Evolutionary conservation across 805 yeast genomes (phyloP), one percentile per base, ranked within the genome.

Genomic region (Candida nanaspora): DNA sequence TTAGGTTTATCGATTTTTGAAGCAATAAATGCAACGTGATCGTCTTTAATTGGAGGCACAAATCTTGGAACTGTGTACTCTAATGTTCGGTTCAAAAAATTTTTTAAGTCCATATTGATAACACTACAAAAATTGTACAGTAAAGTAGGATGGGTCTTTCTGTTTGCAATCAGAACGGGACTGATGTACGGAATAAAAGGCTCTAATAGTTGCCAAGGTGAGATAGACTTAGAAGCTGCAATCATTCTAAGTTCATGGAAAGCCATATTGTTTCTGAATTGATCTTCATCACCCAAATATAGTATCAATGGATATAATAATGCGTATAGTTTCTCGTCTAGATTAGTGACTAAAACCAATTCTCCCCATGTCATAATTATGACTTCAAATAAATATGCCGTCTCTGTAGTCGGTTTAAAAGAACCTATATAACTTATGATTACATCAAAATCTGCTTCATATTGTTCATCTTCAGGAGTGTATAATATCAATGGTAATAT

Each of bases 141-240:
- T 40, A 84, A 64, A 4, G 68, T 62, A 0, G 80, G 76, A 41
- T 74, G 74, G 3, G 68, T 60, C 6, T 64, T 62, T 34, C 76
- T 53, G 34, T 69, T 68, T 46, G 76, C 76, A 3, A 86, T 79
- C 15, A 86, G 69, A 20, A 72, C 72, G 33, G 78, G 73, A 30
- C 89, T 74, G 7, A 88, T 67, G 28, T 80, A 73, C 2, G 91
- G 88, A 51, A 93, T 70, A 45, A 77, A 85, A 0, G 96, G 95
- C 7, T 85, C 77, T 18, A 87, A 64, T 13, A 91, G 61, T 55
- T 83, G 86, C 76, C 91, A 88, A 0, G 95, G 81, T 0, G 95
- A 76, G 28, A 74, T 62, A 1, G 67, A 60, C 48, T 76, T 74
- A 1, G 76, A 65, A 15, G 62, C 51, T 0, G 96, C 82, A 11